Evolutionary conservation across 1,284 basidiomycete species (phyloP).

Genomic region (Malassezia japonica): DNA sequence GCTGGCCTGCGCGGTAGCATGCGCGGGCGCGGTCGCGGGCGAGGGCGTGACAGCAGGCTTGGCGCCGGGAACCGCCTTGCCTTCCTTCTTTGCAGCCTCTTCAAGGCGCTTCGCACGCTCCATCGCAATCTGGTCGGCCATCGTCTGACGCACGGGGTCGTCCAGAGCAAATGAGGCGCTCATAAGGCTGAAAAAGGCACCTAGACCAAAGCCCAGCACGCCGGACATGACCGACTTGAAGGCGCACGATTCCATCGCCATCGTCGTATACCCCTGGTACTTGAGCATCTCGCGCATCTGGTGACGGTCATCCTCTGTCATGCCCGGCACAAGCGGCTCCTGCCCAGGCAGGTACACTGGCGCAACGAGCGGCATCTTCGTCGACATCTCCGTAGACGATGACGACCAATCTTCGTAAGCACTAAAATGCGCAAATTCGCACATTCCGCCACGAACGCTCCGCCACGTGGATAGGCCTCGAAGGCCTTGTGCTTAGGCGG

Average conservation of each 20-base stretch:
- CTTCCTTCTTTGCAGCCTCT: neutral
- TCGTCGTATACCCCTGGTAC: conserved; percentile 62
- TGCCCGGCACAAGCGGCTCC: conserved; percentile 63
- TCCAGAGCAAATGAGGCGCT: conserved; percentile 88
- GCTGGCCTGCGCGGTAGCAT: neutral
- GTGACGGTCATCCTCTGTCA: conserved; percentile 67
- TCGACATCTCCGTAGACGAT: conserved; percentile 2
- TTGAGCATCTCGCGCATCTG: conserved; percentile 62
- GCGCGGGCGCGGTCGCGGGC: neutral
- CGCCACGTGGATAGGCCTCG: too few relatives aligned
- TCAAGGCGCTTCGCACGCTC: conserved; percentile 10
- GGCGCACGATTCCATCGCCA: conserved; percentile 72
- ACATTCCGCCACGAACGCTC: too few relatives aligned
- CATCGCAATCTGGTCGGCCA: conserved; percentile 5
- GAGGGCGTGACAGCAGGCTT: neutral
- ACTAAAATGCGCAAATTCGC: neutral
- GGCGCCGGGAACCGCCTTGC: neutral
- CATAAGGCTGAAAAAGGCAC: conserved; percentile 94
- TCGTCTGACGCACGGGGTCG: conserved; percentile 57
- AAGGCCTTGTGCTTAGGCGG: too few relatives aligned
- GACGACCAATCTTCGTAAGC: neutral
- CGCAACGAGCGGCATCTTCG: conserved; percentile 24
- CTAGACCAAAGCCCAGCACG: conserved; percentile 69
- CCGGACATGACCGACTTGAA: conserved; percentile 72
- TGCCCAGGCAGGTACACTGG: conserved; percentile 48